A percentile compares a stretch with the other conserved stretches of the same genome.
Evolutionary conservation across 345 rosid genomes (phyloP).

Genomic region (thale cress (Arabidopsis thaliana)): TAIR10.1 NC_003076.8:5643501-5644000

Average conservation of each 20-base stretch:
- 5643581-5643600: too few relatives aligned
- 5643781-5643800: not conserved
- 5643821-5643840: not conserved
- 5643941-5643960: too few relatives aligned
- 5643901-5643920: constrained; percentile 19
- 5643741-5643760: not conserved
- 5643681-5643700: constrained; percentile 16
- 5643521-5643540: not conserved
- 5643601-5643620: not conserved
- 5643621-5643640: not conserved
- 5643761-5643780: not conserved
- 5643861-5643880: not conserved
- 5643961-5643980: too few relatives aligned
- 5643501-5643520: not conserved
- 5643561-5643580: not conserved
- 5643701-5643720: not conserved
- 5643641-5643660: not conserved
- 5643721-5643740: not conserved
- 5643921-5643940: constrained; percentile 18
- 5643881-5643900: too few relatives aligned
- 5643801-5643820: not conserved
- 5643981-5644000: too few relatives aligned
- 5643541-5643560: not conserved
- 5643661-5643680: not conserved
- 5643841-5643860: not conserved